A percentile compares a stretch with the other conserved stretches of the same genome.
Evolutionary conservation across 768 basidiomycete species (phyloP).

Genomic region (Agaricus sinodeliciosus): DNA sequence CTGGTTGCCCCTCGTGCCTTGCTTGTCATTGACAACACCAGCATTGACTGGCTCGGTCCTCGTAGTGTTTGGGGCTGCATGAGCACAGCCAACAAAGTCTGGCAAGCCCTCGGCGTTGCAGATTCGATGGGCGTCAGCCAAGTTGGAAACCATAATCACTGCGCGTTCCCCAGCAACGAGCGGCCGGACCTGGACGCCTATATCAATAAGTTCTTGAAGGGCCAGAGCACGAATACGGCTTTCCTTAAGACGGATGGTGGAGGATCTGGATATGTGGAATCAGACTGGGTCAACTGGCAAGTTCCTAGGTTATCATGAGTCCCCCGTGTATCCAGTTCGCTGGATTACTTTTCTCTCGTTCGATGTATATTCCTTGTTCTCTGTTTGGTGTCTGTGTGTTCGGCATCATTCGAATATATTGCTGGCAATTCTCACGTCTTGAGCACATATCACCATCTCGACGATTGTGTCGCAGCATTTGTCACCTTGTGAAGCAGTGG

Average conservation of each 20-base stretch:
- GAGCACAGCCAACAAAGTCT: conserved; percentile 43
- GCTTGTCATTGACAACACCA: conserved; percentile 48
- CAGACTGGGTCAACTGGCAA: conserved; percentile 45
- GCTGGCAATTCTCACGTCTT: not conserved
- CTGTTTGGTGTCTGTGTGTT: not conserved
- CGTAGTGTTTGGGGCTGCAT: conserved; percentile 43
- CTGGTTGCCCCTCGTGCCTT: conserved; percentile 50
- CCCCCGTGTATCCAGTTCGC: not conserved
- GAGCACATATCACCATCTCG: no score
- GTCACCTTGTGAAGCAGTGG: no score
- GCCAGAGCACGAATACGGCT: conserved; percentile 39
- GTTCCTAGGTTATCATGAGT: conserved; percentile 34
- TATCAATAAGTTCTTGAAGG: conserved; percentile 48
- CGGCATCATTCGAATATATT: not conserved
- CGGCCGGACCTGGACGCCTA: conserved; percentile 43
- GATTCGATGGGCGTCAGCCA: conserved; percentile 47
- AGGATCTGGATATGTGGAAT: conserved; percentile 29
- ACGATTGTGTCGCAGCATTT: no score
- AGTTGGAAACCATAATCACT: conserved; percentile 48
- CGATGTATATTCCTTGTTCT: not conserved
- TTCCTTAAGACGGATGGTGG: conserved; percentile 38
- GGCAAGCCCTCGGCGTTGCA: conserved; percentile 40
- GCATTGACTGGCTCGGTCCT: conserved; percentile 50
- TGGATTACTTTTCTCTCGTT: not conserved
- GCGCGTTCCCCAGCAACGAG: conserved; percentile 43